A percentile compares a stretch with the other conserved stretches of the same genome.
Conservation (phyloP, 2,329 filamentous ascomycete genomes). For the Trichophyton simii region DNA sequence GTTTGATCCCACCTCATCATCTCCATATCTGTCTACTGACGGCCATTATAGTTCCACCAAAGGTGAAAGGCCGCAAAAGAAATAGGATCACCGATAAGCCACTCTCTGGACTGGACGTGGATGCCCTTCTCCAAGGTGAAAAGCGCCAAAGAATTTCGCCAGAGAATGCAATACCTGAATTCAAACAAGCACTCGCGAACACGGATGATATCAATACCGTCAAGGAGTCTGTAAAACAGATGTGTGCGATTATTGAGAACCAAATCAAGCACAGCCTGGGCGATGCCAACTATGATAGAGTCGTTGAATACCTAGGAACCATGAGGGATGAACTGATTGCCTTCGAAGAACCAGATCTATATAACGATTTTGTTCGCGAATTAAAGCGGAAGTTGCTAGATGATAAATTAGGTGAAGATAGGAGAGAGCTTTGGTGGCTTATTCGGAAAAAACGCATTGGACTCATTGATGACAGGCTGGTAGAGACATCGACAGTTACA, state of each 20-base stretch:
- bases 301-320: conserved; percentile 61
- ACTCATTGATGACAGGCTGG: conserved; percentile 54
- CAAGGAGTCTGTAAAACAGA: conserved; percentile 57
- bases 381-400: conserved; percentile 61
- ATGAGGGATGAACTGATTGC: conserved; percentile 66
- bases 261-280: conserved; percentile 63
- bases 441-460: conserved; percentile 57
- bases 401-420: conserved; percentile 60
- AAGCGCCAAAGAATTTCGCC: conserved; percentile 43
- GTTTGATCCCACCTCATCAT: neutral
- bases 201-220: conserved; percentile 51
- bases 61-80: conserved; percentile 58
- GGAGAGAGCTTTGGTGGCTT: conserved; percentile 70
- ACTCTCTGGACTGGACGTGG: conserved; percentile 78
- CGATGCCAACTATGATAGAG: conserved; percentile 59
- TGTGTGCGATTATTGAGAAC: conserved; percentile 56
- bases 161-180: conserved; percentile 76
- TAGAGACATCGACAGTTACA: conserved; percentile 52
- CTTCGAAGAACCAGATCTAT: conserved; percentile 62
- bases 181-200: conserved; percentile 62
- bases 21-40: neutral
- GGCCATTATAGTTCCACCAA: conserved; percentile 53
- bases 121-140: conserved; percentile 57
- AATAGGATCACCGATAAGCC: conserved; percentile 62
- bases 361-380: conserved; percentile 58